Base-by-base conservation (phyloP, 164 flowering plant genomes). In the Sextonia rubra region DNA sequence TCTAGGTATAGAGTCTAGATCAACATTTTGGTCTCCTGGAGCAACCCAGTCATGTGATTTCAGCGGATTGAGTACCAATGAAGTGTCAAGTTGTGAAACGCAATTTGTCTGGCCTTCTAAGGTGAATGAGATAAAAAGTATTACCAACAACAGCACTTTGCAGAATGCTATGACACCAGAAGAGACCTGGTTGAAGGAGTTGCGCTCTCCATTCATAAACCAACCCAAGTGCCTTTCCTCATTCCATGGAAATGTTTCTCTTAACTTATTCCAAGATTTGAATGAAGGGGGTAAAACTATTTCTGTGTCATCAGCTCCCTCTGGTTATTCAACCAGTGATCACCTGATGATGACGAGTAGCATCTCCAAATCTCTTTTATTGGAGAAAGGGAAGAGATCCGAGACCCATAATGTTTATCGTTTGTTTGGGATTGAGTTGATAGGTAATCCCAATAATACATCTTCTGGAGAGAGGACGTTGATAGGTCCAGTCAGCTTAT, bases 351-450 rank as follows among this genome's bases (percentile, higher is more conserved):
- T 76, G 67, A 67, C 49, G 30, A 70, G 47, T 73, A 71, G 64
- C 61, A 65, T 48, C 60, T 32, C 61, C 20, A 44, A 56, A 60
- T 67, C 49, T 14, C 86, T 79, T 20, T 82, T 76, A 56, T 52
- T 72, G 15, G 89, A 84, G 30, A 85, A 79, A 58, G 82, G 47
- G 73, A 86, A 73, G 74, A 87, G 75, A 64, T 17, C 77, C 60
- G 91, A 84, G 67, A 67, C 71, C 29, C 37, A 82, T 64, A 47
- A 77, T 12, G 83, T 86, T n/a, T 92, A 86, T 66, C 80, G 97
- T 27, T 77, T 94, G 73, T 94, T 94, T 78, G 98, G 98, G 30
- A 74, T 92, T 77, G 89, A 90, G 48, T 73, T 94, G 80, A 78
- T 75, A 70, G 82, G 79, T 52, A 76, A 80, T 71, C 63, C 78